These are phyloP conservation scores for Rutstroemia sp. DNA, from an alignment of 2,329 filamentous ascomycete genomes.

Conservation along the genomic window DNA sequence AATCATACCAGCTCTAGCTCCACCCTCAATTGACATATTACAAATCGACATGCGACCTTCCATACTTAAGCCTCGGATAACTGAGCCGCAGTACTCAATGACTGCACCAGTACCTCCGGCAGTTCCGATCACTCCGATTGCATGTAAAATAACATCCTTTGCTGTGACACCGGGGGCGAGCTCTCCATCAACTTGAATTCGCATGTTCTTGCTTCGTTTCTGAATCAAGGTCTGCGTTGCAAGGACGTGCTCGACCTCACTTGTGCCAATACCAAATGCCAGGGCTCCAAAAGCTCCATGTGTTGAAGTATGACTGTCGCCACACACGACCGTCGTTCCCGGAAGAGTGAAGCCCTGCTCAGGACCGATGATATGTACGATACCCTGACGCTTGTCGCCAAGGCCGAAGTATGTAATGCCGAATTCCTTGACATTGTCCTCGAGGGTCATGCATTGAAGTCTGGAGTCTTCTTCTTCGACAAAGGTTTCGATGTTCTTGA, in stretches of 20 bases:
- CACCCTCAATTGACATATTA: conserved; percentile 98
- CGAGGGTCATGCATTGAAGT: conserved; percentile 88
- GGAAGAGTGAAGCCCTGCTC: conserved; percentile 98
- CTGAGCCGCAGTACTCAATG: conserved; percentile 95
- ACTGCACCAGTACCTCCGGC: conserved; percentile 91
- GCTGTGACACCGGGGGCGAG: conserved; percentile 86
- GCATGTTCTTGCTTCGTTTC: conserved; percentile 97
- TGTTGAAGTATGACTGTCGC: conserved; percentile 96
- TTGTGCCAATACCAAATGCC: conserved; percentile 95
- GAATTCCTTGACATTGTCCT: conserved; percentile 96
- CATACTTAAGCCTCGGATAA: conserved; percentile 84
- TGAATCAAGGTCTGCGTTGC: conserved; percentile 95
- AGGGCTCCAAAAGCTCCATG: conserved; percentile 94
- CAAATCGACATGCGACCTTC: conserved; percentile 99
- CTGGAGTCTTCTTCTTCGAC: conserved; percentile 78
- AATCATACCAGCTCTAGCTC: conserved; percentile 93
- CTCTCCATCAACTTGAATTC: conserved; percentile 87
- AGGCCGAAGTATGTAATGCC: conserved; percentile 96
- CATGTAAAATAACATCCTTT: conserved; percentile 90
- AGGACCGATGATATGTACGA: conserved; percentile 96
- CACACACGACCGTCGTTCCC: conserved; percentile 93
- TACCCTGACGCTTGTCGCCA: conserved; percentile 92
- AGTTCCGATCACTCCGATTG: conserved; percentile 89
- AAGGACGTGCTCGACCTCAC: conserved; percentile 96
- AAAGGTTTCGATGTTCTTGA: conserved; percentile 90